Conservation (phyloP, 345 rosid genomes). For the Acer saccharum region DNA sequence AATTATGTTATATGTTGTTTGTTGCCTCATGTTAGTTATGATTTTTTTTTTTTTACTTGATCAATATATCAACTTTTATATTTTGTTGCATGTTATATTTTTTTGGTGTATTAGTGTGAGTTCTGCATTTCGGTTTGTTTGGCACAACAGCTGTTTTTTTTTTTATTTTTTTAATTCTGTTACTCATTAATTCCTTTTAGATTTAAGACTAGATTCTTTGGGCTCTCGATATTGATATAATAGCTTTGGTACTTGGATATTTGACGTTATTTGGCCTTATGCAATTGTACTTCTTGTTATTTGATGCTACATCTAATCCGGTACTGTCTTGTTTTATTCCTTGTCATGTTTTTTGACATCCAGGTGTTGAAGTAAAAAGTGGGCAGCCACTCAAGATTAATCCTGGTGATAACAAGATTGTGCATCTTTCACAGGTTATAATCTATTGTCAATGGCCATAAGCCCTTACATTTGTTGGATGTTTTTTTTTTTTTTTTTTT, state of each 20-base stretch:
- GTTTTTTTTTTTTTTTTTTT: neutral
- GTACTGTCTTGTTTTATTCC: neutral
- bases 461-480: constrained; percentile 6
- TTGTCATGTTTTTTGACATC: neutral
- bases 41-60: neutral
- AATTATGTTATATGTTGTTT: neutral
- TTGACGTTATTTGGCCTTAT: neutral
- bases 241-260: neutral
- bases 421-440: constrained; percentile 71
- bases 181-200: neutral
- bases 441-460: neutral
- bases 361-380: constrained; percentile 72
- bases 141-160: neutral
- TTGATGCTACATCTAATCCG: neutral
- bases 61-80: neutral
- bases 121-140: neutral
- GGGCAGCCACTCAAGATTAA: constrained; percentile 37
- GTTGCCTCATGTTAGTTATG: neutral
- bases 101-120: neutral
- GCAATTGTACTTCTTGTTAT: neutral
- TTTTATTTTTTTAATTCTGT: neutral
- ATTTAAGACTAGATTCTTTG: neutral
- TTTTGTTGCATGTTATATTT: neutral
- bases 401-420: constrained; percentile 33
- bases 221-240: neutral